phyloP scores from a whole-genome alignment of 2,329 filamentous ascomycete species.

The Chaetoscypha palmicola region DNA sequence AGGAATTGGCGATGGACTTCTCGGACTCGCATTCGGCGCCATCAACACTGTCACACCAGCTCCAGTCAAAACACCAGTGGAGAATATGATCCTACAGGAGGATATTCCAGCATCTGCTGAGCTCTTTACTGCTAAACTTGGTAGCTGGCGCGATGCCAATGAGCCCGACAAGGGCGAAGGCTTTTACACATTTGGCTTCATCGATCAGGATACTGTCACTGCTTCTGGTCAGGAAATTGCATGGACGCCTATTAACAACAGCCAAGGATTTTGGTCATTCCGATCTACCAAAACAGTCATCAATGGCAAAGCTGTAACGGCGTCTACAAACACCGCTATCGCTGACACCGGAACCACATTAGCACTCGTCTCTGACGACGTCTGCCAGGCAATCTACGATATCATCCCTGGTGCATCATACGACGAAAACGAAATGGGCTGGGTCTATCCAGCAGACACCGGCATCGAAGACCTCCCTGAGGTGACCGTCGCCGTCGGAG shows the following conservation, averaged over 20 bases:
- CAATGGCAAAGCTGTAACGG: slow-evolving; percentile 45
- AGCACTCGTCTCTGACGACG: slow-evolving; percentile 53
- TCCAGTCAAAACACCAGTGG: slow-evolving; percentile 54
- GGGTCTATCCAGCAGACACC: slow-evolving; percentile 50
- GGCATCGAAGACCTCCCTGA: slow-evolving; percentile 48
- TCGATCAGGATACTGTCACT: slow-evolving; percentile 55
- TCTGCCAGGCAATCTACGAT: slow-evolving; percentile 55
- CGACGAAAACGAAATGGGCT: slow-evolving; percentile 52
- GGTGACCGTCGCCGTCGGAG: slow-evolving; percentile 57
- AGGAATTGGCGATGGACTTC: slow-evolving; percentile 54
- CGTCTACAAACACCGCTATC: slow-evolving; percentile 56
- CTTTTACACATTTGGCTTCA: slow-evolving; percentile 70
- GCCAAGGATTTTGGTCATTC: slow-evolving; percentile 63
- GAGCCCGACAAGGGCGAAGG: slow-evolving; percentile 35
- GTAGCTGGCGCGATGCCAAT: slow-evolving; percentile 45
- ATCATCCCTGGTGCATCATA: slow-evolving; percentile 55
- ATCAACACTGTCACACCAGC: slow-evolving; percentile 56
- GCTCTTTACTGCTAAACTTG: slow-evolving; percentile 54
- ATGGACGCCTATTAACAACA: slow-evolving; percentile 57
- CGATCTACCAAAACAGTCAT: slow-evolving; percentile 49
- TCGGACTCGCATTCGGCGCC: slow-evolving; percentile 57
- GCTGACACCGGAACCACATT: slow-evolving; percentile 67
- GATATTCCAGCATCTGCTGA: slow-evolving; percentile 43
- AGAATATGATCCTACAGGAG: slow-evolving; percentile 58
- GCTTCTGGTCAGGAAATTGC: slow-evolving; percentile 46